A percentile compares a stretch with the other conserved stretches of the same genome.
These are phyloP conservation scores for Phialocephala sp. DNA, from an alignment of 2,329 filamentous ascomycete species.

Conservation along the genomic window DNA sequence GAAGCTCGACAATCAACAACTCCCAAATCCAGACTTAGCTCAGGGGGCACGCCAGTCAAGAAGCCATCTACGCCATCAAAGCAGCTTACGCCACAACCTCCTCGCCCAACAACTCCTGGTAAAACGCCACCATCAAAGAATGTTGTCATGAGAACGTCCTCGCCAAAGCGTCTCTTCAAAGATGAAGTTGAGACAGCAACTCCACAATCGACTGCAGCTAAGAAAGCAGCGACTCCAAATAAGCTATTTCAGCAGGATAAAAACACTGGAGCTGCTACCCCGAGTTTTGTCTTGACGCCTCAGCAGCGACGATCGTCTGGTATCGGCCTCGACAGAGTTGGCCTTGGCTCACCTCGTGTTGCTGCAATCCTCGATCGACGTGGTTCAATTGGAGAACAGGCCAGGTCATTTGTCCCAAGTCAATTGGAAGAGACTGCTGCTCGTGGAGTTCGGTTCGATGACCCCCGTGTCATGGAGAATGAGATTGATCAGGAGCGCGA, in stretches of 20 bases:
- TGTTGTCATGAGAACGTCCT: slow-evolving; percentile 52
- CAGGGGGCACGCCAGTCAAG: slow-evolving; percentile 39
- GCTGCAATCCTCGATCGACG: slow-evolving; percentile 74
- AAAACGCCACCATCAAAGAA: slow-evolving; percentile 56
- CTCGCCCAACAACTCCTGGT: slow-evolving; percentile 52
- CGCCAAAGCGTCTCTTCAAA: slow-evolving; percentile 53
- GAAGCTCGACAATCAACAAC: slow-evolving; percentile 50
- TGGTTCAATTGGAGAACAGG: slow-evolving; percentile 71
- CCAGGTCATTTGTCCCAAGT: slow-evolving; percentile 65
- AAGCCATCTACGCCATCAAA: slow-evolving; percentile 48
- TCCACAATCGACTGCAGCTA: slow-evolving; percentile 43
- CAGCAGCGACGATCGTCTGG: slow-evolving; percentile 66
- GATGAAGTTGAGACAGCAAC: slow-evolving; percentile 47
- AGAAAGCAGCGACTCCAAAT: slow-evolving; percentile 45
- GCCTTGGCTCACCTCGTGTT: slow-evolving; percentile 77
- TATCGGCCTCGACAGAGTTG: slow-evolving; percentile 70
- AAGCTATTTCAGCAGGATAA: slow-evolving; percentile 60
- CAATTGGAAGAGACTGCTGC: slow-evolving; percentile 45
- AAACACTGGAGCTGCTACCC: slow-evolving; percentile 62
- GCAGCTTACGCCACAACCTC: slow-evolving; percentile 50
- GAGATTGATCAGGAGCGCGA: slow-evolving; percentile 68
- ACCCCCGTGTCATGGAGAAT: slow-evolving; percentile 65
- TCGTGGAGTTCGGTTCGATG: slow-evolving; percentile 68
- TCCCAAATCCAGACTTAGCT: slow-evolving; percentile 41
- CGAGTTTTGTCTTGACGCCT: slow-evolving; percentile 68